Evolutionary conservation across 2,329 filamentous ascomycete species (phyloP), one percentile per base, ranked within the genome.

Genomic region (Cladophialophora immunda): DNA sequence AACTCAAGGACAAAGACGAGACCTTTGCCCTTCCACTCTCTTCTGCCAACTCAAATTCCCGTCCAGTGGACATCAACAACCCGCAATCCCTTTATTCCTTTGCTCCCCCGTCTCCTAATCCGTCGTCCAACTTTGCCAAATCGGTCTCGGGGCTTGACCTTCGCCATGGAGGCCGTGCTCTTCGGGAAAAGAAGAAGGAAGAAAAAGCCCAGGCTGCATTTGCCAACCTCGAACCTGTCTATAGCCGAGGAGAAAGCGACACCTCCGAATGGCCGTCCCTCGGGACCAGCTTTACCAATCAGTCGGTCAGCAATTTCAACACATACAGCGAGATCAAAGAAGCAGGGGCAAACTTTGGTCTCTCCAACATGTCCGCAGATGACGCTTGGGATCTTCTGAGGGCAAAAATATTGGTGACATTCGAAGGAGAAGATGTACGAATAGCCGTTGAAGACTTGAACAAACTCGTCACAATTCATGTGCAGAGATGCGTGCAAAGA

Each of bases 151-250:
- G 91, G 0, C 82, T 94, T 52, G 92, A 94, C 77, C 81, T 94
- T 29, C 85, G 92, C 59, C 92, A 94, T 79, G 92, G 90, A 50
- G 92, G 90, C 1, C 86, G 90, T 50, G 91, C 89, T 6, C 79
- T 94, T 54, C 86, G 91, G 41, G 93, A 97, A 75, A 97, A 94
- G 82, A 91, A 90, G 77, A 90, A 90, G 71, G 89, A 92, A 69
- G 90, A 92, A 70, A 88, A 89, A 71, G 77, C 74, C 71, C 65
- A 73, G 53, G 53, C 53, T 17, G 78, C 77, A 4, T 68, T 71
- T 25, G 68, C 73, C 19, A 62, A 41, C 32, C 69, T 77, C 11
- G 76, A 78, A 61, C 70, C 74, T 22, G 75, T 70, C 19, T 70
- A 71, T 54, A 73, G 70, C 56, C 68, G 72, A 22, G 69, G 66